Evolutionary conservation across 768 basidiomycete genomes (phyloP), one percentile per base, ranked within the genome.

Genomic region (Tulasnella sp.): DNA sequence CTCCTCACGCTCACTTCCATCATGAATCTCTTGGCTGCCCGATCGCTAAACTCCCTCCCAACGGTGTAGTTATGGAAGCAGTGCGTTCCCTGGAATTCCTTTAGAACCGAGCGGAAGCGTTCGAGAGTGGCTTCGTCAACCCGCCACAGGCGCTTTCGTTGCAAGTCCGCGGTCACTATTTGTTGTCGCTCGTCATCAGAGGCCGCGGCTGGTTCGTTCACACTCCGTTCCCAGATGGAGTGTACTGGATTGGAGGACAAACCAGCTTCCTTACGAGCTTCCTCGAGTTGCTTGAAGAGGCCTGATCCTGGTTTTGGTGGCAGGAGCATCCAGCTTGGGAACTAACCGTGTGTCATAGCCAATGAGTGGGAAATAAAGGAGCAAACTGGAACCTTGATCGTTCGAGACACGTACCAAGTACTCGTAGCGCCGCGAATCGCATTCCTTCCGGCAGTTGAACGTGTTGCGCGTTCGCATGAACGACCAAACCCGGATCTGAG

Each of bases 41-140:
- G 88, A 84, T 98, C 97, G 7, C 88, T 86, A 85, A 93, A 96
- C 73, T 94, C 94, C 71, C 93, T 91, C 2, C 91, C 94, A 75
- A 98, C 91, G 0, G 98, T 99, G 83, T 97, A 99, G 84, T 99
- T 99, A 85, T 98, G 96, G 85, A 97, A 99, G 85, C 99, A 99
- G 85, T 98, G 96, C 2, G 95, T 94, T 9, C 94, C 97, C 82
- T 93, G 89, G 83, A 91, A 99, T 83, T 88, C 90, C 76, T 88
- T 86, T 6, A 91, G 90, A 1, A 89, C 85, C 19, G 84, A 85
- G 76, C 92, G 88, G 39, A 98, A 86, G 46, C 85, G 83, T 72
- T 88, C 88, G 36, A 98, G 80, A 34, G 90, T 88, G 12, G 88
- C 88, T 3, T 86, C 62, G 42, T 85, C 83, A 18, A 91, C 88